Evolutionary conservation across 1,284 basidiomycete genomes (phyloP).

Genomic region (Rhizoctonia solani): DNA sequence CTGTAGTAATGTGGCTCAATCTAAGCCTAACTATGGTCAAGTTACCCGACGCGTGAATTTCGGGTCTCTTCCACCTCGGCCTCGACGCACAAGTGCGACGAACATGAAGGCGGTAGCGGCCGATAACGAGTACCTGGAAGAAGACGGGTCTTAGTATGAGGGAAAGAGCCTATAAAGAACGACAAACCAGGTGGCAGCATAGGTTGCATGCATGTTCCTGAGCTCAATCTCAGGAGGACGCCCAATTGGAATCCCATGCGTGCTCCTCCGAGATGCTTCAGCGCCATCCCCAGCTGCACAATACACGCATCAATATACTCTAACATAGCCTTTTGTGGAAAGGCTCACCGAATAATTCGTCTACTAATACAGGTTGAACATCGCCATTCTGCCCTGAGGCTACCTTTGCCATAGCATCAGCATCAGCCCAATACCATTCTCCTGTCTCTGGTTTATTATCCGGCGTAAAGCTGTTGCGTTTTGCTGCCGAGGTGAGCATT

Average conservation of each 20-base stretch:
- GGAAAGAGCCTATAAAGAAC: background rate
- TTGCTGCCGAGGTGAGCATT: conserved; percentile 69
- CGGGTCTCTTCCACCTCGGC: conserved; percentile 38
- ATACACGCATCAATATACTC: conserved; percentile 25
- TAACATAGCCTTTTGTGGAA: background rate
- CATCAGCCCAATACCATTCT: conserved; percentile 92
- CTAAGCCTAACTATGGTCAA: conserved; percentile 9
- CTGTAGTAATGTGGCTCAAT: background rate
- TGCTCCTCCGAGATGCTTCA: conserved; percentile 65
- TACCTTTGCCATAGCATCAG: conserved; percentile 78
- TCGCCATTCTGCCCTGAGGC: conserved; percentile 70
- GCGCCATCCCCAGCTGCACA: conserved; percentile 75
- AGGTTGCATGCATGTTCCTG: conserved; percentile 93
- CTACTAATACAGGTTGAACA: conserved; percentile 84
- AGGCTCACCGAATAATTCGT: conserved; percentile 79
- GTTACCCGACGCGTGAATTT: conserved; percentile 34
- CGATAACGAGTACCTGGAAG: conserved; percentile 50
- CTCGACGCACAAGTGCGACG: conserved; percentile 45
- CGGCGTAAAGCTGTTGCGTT: conserved; percentile 81
- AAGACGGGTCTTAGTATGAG: background rate
- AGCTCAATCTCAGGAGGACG: conserved; percentile 84
- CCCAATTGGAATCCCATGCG: conserved; percentile 84
- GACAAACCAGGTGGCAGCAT: conserved; percentile 88
- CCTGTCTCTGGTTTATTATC: conserved; percentile 81
- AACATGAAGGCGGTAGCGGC: conserved; percentile 51